Evolutionary conservation across 1,139 yeast genomes (phyloP).

Genomic region (Yamadazyma taylorii): DNA sequence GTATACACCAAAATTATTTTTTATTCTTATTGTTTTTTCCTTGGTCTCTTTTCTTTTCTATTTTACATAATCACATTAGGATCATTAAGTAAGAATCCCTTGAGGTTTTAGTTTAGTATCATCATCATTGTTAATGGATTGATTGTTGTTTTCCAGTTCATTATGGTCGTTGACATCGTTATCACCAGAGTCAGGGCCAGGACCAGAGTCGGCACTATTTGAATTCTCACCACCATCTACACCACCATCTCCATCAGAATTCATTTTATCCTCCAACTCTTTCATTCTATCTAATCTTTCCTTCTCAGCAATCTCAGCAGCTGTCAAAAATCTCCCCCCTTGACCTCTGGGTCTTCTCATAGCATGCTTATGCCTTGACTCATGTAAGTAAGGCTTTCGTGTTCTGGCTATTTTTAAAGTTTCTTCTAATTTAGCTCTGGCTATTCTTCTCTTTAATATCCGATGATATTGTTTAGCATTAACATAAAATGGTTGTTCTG

Average conservation of each 20-base stretch:
- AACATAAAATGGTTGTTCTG: conserved; percentile 93
- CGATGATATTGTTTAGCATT: conserved; percentile 98
- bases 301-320: conserved; percentile 91
- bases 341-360: conserved; percentile 99
- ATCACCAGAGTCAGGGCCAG: too few relatives aligned
- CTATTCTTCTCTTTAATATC: conserved; percentile 86
- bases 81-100: neutral
- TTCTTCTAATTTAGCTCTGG: conserved; percentile 92
- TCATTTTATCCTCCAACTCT: conserved; percentile 30
- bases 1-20: neutral
- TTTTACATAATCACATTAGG: too few relatives aligned
- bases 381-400: conserved; percentile 92
- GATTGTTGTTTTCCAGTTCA: too few relatives aligned
- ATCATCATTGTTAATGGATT: neutral
- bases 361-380: conserved; percentile 97
- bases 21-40: too few relatives aligned
- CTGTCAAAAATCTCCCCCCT: conserved; percentile 95
- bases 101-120: neutral
- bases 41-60: too few relatives aligned
- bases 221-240: too few relatives aligned
- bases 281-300: conserved; percentile 57
- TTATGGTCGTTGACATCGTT: too few relatives aligned
- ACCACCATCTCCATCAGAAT: too few relatives aligned
- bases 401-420: conserved; percentile 84
- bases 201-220: too few relatives aligned